Evolutionary conservation across 768 basidiomycete genomes (phyloP).

Genomic region (Serendipita indica): DNA sequence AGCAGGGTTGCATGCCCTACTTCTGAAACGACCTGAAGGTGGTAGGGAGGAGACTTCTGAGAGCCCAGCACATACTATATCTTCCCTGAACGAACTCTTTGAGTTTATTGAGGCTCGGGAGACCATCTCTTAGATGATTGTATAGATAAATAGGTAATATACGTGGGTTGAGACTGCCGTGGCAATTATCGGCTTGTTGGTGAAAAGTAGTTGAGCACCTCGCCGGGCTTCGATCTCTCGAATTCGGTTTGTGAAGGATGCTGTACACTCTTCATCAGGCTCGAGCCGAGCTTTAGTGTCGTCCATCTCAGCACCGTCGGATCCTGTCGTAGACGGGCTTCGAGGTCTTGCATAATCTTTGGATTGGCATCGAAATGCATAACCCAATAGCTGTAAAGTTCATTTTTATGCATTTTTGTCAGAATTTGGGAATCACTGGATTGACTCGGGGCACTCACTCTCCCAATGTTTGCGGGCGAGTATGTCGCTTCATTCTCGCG

Average conservation of each 20-base stretch:
- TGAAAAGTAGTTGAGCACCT: not conserved
- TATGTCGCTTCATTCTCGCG: slow-evolving; percentile 38
- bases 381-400: slow-evolving; percentile 59
- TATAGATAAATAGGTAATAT: not conserved
- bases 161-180: too few relatives aligned
- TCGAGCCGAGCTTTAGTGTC: slow-evolving; percentile 60
- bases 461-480: slow-evolving; percentile 46
- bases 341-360: slow-evolving; percentile 45
- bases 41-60: slow-evolving; percentile 32
- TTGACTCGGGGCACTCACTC: slow-evolving; percentile 43
- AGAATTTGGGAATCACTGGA: not conserved
- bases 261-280: slow-evolving; percentile 48
- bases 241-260: not conserved
- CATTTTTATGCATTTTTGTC: not conserved
- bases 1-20: slow-evolving; percentile 42
- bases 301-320: slow-evolving; percentile 77
- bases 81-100: not conserved
- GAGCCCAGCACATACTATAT: slow-evolving; percentile 23
- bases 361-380: slow-evolving; percentile 84
- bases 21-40: slow-evolving; percentile 40
- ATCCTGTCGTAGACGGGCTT: slow-evolving; percentile 54
- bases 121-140: not conserved
- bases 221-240: not conserved
- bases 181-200: too few relatives aligned
- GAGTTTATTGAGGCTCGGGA: not conserved